Evolutionary conservation across 164 flowering plant species (phyloP).

Genomic region (Berberis vulgaris): DNA sequence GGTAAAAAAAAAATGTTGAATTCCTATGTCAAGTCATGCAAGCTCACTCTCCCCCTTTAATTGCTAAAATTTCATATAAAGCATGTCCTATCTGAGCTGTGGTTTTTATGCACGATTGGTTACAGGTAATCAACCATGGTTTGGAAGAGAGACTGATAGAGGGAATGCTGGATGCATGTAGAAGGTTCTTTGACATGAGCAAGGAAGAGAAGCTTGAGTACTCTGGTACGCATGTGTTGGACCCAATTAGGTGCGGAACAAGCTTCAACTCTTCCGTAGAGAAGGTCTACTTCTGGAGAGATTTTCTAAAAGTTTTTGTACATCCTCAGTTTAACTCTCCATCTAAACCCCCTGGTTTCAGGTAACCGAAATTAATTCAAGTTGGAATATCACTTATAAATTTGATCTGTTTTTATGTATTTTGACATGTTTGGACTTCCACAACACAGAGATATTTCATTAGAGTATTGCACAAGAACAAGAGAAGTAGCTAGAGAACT

Average conservation of each 20-base stretch:
- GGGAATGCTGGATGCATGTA: slow-evolving; percentile 25
- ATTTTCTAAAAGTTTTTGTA: slow-evolving; percentile 52
- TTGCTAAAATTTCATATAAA: background rate
- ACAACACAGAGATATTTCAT: slow-evolving; percentile 28
- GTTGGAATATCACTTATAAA: no score
- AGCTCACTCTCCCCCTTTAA: background rate
- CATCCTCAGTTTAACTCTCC: slow-evolving; percentile 63
- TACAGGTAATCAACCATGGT: slow-evolving; percentile 62
- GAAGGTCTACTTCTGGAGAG: slow-evolving; percentile 58
- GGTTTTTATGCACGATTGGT: background rate
- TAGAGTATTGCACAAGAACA: slow-evolving; percentile 27
- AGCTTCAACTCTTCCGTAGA: slow-evolving; percentile 48
- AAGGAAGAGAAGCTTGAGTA: slow-evolving; percentile 50
- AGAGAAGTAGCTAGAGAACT: slow-evolving; percentile 25
- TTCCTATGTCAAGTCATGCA: background rate
- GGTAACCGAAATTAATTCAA: slow-evolving; percentile 15
- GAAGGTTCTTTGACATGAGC: slow-evolving; percentile 38
- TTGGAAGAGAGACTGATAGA: slow-evolving; percentile 40
- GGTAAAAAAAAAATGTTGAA: background rate
- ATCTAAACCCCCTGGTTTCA: slow-evolving; percentile 35
- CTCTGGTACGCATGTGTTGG: slow-evolving; percentile 30
- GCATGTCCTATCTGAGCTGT: no score
- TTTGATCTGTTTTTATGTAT: no score
- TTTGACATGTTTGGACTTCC: background rate
- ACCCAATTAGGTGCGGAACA: slow-evolving; percentile 57